phyloP scores from a whole-genome alignment of 306 rosid genomes.

The Heteromeles arbutifolia region DNA sequence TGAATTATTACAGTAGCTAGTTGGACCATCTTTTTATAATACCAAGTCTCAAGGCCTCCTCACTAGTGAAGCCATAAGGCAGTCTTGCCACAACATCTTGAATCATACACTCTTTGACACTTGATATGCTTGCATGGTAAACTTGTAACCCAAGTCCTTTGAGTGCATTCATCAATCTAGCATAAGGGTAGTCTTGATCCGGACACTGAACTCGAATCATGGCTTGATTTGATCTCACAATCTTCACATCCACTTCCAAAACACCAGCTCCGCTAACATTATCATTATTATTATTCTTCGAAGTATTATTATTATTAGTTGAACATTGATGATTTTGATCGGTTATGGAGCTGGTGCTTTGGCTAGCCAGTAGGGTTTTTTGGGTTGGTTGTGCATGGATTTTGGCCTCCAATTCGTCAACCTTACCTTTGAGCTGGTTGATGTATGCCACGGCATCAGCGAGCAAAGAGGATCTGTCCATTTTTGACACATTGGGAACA shows the following conservation, averaged over 20 bases:
- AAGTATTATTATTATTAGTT: no score
- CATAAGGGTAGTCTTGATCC: constrained; percentile 34
- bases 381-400: not conserved
- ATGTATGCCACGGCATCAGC: constrained; percentile 36
- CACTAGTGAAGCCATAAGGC: no score
- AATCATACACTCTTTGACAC: constrained; percentile 23
- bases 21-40: no score
- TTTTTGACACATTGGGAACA: constrained; percentile 46
- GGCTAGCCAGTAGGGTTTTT: not conserved
- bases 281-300: no score
- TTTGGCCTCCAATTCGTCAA: constrained; percentile 3
- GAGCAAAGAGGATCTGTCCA: constrained; percentile 51
- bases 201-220: constrained; percentile 34
- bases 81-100: no score
- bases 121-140: constrained; percentile 38
- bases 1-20: no score
- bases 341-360: not conserved
- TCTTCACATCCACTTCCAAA: constrained; percentile 27
- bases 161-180: constrained; percentile 36
- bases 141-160: constrained; percentile 17
- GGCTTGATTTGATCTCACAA: constrained; percentile 34
- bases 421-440: constrained; percentile 29
- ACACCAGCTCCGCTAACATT: not conserved
- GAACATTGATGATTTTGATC: not conserved
- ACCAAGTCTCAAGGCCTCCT: no score